These are phyloP conservation scores for Saposhnikovia divaricata DNA, from an alignment of 129 eudicot species.

Conservation along the genomic window DNA sequence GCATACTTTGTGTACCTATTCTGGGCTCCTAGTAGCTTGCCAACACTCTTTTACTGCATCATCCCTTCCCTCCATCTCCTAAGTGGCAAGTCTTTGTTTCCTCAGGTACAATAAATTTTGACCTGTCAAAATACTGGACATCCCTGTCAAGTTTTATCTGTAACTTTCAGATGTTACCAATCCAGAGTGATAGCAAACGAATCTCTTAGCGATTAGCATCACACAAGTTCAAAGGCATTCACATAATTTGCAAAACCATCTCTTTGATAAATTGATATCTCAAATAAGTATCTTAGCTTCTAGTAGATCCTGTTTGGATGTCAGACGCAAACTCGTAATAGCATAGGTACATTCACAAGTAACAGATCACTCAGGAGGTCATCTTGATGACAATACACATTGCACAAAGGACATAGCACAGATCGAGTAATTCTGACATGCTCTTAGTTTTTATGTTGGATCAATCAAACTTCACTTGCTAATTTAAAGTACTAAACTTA, in stretches of 20 bases:
- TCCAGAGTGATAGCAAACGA: background rate
- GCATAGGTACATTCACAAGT: background rate
- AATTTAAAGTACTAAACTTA: background rate
- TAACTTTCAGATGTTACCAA: too few relatives aligned
- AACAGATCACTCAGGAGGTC: background rate
- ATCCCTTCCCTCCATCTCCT: constrained; percentile 74
- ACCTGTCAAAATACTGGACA: background rate
- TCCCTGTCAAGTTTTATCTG: background rate
- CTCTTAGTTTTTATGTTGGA: background rate
- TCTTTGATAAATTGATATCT: too few relatives aligned
- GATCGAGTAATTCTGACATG: background rate
- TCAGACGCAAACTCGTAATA: background rate
- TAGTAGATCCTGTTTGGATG: background rate
- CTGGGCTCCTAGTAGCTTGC: constrained; percentile 66
- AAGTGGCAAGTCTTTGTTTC: constrained; percentile 53
- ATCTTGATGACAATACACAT: background rate
- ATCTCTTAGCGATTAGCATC: background rate
- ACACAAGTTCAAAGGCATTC: background rate
- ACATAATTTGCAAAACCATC: background rate
- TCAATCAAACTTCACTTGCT: background rate
- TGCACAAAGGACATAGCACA: background rate
- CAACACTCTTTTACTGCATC: constrained; percentile 54
- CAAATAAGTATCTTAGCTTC: background rate
- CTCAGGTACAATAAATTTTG: constrained; percentile 38
- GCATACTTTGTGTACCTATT: constrained; percentile 52